A percentile compares a stretch with the other conserved stretches of the same genome.
These are phyloP conservation scores for Cladochytrium replicatum DNA, from an alignment of 192 early-diverging fungal genomes.

Conservation along the genomic window DNA sequence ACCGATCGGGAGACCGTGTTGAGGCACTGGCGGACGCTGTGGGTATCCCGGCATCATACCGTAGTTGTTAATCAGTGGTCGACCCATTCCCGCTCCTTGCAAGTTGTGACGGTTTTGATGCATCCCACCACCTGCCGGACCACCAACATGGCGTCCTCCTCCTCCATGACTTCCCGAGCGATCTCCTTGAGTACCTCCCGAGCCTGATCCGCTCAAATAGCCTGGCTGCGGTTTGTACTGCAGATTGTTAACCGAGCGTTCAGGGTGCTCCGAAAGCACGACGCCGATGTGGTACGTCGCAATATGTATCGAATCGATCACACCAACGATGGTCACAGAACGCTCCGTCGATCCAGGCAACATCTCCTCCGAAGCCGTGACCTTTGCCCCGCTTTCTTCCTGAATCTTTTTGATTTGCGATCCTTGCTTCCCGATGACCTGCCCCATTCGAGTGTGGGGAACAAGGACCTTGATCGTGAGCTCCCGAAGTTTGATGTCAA, in stretches of 20 bases:
- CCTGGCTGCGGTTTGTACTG: constrained; percentile 25
- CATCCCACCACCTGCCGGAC: background rate
- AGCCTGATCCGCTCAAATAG: constrained; percentile 9
- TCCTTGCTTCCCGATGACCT: constrained; percentile 89
- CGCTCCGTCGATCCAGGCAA: constrained; percentile 91
- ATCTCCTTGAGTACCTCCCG: no score
- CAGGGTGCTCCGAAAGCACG: constrained; percentile 16
- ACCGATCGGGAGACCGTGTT: no score
- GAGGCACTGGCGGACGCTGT: no score
- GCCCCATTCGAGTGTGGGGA: constrained; percentile 73
- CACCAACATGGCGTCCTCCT: background rate
- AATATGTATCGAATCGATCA: constrained; percentile 69
- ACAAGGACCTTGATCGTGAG: constrained; percentile 79
- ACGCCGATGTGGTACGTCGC: constrained; percentile 51
- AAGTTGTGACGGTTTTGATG: no score
- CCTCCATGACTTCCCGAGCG: constrained; percentile 1
- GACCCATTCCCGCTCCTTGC: no score
- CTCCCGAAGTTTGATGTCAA: constrained; percentile 30
- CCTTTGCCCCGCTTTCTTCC: constrained; percentile 72
- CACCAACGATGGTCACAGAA: constrained; percentile 77
- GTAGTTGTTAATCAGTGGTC: no score
- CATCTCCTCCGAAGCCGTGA: constrained; percentile 84
- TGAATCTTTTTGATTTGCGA: constrained; percentile 89
- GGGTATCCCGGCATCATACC: no score
- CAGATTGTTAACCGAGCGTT: constrained; percentile 2